Evolutionary conservation across 768 basidiomycete species (phyloP), one percentile per base, ranked within the genome.

Genomic region (Rhodotorula paludigena): DNA sequence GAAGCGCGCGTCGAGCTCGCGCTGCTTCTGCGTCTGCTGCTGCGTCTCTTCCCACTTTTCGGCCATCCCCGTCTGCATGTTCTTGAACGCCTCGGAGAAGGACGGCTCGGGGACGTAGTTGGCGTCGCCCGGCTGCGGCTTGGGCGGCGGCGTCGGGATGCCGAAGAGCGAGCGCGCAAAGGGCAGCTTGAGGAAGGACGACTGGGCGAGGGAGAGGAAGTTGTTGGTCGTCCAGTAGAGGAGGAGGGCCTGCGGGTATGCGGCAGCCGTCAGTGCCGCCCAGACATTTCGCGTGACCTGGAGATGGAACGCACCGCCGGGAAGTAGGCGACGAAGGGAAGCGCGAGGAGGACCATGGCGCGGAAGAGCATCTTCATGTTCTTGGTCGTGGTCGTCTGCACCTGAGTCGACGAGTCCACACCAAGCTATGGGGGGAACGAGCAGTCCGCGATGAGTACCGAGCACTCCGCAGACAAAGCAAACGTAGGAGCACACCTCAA

Each of bases 291-390:
- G 38, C 20, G 41, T 28, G 28, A 49, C 51, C 33, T 35, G n/a
- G 60, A 49, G 33, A 20, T 14, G 20, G 32, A 45, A 80, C 87
- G 74, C 77, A 90, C 91, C 3, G 84, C 80, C 36, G 90, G 86
- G 76, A 92, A 83, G 60, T 78, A 79, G 23, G 80, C 79, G 79
- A 86, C 81, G 74, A 86, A 78, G 54, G 83, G 81, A 77, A 85
- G 75, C 56, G 81, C 83, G 25, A 79, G 70, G 52, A 87, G 60
- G 16, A 85, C 82, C n/a, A 85, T 75, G 30, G 87, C 71, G 5
- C 85, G 84, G 76, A 91, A 81, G 44, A 80, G 76, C 74, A 90
- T 89, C 82, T 87, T 83, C 52, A 85, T 73, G 74, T 91, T 82
- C 83, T 78, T 85, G 82, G 44, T 78, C 78, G n/a, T 83, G 39